Conservation (phyloP, 768 basidiomycete species). For the Cyclocybe cylindracea region DNA sequence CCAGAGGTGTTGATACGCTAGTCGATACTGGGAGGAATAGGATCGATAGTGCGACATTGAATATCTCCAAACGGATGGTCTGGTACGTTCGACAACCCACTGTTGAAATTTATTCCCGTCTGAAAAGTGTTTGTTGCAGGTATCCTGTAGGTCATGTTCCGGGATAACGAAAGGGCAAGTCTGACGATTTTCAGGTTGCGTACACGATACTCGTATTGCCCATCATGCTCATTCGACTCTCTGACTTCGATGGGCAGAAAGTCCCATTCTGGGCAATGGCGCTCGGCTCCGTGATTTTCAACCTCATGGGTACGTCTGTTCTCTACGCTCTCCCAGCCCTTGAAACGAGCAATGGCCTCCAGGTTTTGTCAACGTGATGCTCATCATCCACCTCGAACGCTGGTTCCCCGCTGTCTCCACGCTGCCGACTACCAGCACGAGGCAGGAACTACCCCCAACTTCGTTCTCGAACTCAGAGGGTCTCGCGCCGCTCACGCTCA, state of each 20-base stretch:
- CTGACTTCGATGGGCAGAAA: constrained; percentile 21
- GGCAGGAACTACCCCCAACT: neutral
- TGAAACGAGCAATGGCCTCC: neutral
- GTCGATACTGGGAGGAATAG: constrained; percentile 2
- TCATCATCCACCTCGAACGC: constrained; percentile 11
- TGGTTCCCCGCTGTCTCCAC: constrained; percentile 5
- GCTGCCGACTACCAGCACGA: neutral
- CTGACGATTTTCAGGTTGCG: constrained; percentile 18
- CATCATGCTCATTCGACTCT: constrained; percentile 28
- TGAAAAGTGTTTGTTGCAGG: neutral
- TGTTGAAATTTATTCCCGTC: neutral
- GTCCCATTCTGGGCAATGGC: constrained; percentile 25
- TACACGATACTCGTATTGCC: constrained; percentile 29
- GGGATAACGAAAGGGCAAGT: neutral
- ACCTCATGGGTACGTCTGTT: constrained; percentile 25
- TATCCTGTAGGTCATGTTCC: constrained; percentile 8
- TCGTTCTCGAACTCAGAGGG: constrained; percentile 5
- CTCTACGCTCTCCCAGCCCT: neutral
- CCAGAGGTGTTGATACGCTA: constrained; percentile 4
- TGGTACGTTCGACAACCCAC: constrained; percentile 2
- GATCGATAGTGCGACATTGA: constrained; percentile 7
- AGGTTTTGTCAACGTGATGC: constrained; percentile 19
- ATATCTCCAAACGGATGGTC: constrained; percentile 8
- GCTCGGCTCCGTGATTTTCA: constrained; percentile 25
- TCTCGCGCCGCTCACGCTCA: neutral